Base-by-base conservation (phyloP, 768 basidiomycete species). In the Baorangia bicolor region DNA sequence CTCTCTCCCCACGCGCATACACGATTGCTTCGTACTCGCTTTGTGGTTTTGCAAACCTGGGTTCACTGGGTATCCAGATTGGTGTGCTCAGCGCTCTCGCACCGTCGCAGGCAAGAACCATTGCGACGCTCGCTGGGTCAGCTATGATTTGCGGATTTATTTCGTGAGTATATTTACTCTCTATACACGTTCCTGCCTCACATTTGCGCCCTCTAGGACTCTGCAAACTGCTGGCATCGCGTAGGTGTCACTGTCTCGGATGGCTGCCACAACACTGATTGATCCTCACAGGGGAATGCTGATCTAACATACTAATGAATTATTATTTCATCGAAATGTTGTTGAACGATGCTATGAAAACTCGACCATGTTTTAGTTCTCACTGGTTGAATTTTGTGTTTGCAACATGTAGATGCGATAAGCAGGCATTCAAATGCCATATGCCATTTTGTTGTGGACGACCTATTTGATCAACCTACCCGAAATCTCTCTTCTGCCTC, bases 1-100 rank as follows among this genome's bases (percentile, higher is more conserved):
- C 88, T 4, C 80, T 94, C 48, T 85, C 85, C 21, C 77, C 73
- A 30, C 90, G 89, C 53, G 90, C 85, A 21, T 93, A 78, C 73
- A 88, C 87, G 49, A 94, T 95, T 62, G 85, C 88, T 14, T 85
- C 88, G 33, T 96, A 94, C 69, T 87, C 88, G 16, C 84, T 95
- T 16, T 94, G 92, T 71, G 94, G 94, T 11, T 96, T 96, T 66
- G 91, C 91, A 56, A 95, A 95, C 69, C 76, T 92, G 42, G 84
- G 88, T 52, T 90, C 90, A 8, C 76, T 94, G 25, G 94, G 93
- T 65, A 92, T 95, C 62, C 90, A 94, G 70, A 83, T 90, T 56
- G 88, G 88, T 65, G 88, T 90, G 67, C 76, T 90, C 46, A 76
- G 78, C 44, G 84, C 86, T 23, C 77, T 90, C 27, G 88, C 88